Evolutionary conservation across 768 basidiomycete species (phyloP).

Genomic region (Boletellus ananiceps): DNA sequence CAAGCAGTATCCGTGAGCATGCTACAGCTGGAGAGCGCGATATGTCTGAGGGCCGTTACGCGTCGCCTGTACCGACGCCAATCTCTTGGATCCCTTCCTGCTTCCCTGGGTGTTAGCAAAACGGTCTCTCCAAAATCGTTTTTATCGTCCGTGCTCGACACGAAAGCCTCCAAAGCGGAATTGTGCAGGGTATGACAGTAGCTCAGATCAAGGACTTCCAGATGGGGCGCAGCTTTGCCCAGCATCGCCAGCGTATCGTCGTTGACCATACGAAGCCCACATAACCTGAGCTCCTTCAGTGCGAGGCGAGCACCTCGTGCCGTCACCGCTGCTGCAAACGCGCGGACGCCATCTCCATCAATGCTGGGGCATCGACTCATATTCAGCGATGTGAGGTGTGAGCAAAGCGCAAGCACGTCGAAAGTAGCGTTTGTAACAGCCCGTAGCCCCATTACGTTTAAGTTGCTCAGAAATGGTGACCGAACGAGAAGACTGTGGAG

Average conservation of each 20-base stretch:
- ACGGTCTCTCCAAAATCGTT: slow-evolving; percentile 36
- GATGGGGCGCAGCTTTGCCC: slow-evolving; percentile 61
- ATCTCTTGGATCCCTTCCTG: slow-evolving; percentile 57
- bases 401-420: slow-evolving; percentile 58
- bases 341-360: slow-evolving; percentile 56
- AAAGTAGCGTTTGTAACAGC: slow-evolving; percentile 74
- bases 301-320: slow-evolving; percentile 44
- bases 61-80: slow-evolving; percentile 48
- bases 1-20: slow-evolving; percentile 74
- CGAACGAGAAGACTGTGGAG: slow-evolving; percentile 66
- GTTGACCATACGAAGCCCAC: slow-evolving; percentile 57
- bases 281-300: slow-evolving; percentile 61
- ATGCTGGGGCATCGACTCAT: slow-evolving; percentile 68
- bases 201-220: slow-evolving; percentile 80
- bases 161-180: slow-evolving; percentile 68
- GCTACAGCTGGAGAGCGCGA: slow-evolving; percentile 66
- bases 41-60: slow-evolving; percentile 65
- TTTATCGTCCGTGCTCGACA: slow-evolving; percentile 42
- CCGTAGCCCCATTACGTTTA: slow-evolving; percentile 64
- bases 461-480: slow-evolving; percentile 52
- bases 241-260: slow-evolving; percentile 61
- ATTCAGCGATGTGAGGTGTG: slow-evolving; percentile 56
- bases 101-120: slow-evolving; percentile 55
- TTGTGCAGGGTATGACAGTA: slow-evolving; percentile 70
- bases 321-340: slow-evolving; percentile 42